Conservation (phyloP, 1,284 basidiomycete species). For the Heterobasidion occidentale region DNA sequence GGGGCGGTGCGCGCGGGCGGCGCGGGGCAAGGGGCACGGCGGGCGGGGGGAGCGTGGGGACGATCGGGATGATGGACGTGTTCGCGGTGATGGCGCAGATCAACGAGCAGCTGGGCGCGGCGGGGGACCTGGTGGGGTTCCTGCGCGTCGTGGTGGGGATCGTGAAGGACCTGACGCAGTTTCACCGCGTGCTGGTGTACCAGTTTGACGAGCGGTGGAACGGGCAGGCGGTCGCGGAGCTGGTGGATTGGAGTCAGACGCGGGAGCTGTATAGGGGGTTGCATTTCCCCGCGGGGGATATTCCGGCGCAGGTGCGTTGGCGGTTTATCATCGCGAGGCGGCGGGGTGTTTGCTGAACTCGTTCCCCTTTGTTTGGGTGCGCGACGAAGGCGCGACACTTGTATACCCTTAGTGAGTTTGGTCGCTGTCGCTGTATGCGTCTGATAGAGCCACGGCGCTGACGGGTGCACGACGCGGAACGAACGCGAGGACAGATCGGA, state of each 20-base stretch:
- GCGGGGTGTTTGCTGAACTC: slow-evolving; percentile 1
- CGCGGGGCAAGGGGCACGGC: slow-evolving; percentile 4
- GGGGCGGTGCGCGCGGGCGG: background rate
- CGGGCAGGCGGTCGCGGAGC: slow-evolving; percentile 75
- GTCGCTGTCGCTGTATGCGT: background rate
- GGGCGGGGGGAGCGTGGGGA: slow-evolving; percentile 34
- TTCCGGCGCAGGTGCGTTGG: slow-evolving; percentile 43
- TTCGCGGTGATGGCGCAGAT: slow-evolving; percentile 79
- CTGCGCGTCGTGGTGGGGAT: slow-evolving; percentile 76
- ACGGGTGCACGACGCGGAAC: background rate
- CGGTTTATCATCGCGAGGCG: background rate
- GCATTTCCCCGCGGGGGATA: slow-evolving; percentile 59
- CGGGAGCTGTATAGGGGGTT: slow-evolving; percentile 74
- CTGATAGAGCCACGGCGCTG: background rate
- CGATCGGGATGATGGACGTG: slow-evolving; percentile 58
- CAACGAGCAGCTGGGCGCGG: slow-evolving; percentile 75
- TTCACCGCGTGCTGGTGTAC: slow-evolving; percentile 86
- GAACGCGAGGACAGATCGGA: slow-evolving; percentile 48
- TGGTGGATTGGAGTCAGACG: slow-evolving; percentile 78
- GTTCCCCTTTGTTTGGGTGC: background rate
- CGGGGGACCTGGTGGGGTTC: slow-evolving; percentile 65
- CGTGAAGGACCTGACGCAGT: slow-evolving; percentile 78
- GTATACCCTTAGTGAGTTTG: slow-evolving; percentile 35
- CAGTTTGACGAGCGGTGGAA: slow-evolving; percentile 74
- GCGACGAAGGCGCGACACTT: slow-evolving; percentile 32